These are phyloP conservation scores for Leccinum solheimii DNA, from an alignment of 1,284 basidiomycete species.

Conservation along the genomic window DNA sequence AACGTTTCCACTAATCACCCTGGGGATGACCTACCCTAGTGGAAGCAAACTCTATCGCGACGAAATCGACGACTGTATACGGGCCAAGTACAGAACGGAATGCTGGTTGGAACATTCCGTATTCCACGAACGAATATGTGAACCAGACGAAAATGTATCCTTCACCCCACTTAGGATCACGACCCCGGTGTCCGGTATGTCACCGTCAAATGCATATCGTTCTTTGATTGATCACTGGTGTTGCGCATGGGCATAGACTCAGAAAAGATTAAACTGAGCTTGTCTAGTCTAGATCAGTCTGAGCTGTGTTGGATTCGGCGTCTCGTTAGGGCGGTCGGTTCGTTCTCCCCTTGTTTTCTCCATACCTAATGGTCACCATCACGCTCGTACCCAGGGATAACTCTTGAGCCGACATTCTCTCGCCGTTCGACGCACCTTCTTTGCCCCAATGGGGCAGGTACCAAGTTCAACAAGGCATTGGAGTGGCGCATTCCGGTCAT, in stretches of 20 bases:
- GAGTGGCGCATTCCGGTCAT: slow-evolving; percentile 71
- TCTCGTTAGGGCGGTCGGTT: slow-evolving; percentile 65
- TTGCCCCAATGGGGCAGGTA: slow-evolving; percentile 64
- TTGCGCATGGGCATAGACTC: slow-evolving; percentile 39
- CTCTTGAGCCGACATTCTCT: slow-evolving; percentile 57
- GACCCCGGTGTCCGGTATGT: slow-evolving; percentile 53
- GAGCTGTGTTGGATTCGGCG: slow-evolving; percentile 61
- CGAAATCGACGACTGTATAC: slow-evolving; percentile 46
- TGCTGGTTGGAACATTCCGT: slow-evolving; percentile 82
- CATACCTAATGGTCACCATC: slow-evolving; percentile 1
- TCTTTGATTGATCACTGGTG: slow-evolving; percentile 5
- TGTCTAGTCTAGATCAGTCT: slow-evolving; percentile 69
- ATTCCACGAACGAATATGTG: slow-evolving; percentile 63
- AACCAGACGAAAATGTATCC: slow-evolving; percentile 57
- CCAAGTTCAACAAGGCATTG: slow-evolving; percentile 68
- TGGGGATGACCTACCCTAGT: slow-evolving; percentile 36
- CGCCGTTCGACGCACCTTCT: slow-evolving; percentile 67
- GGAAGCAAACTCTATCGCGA: slow-evolving; percentile 61
- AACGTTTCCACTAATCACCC: background rate
- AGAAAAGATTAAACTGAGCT: slow-evolving; percentile 55
- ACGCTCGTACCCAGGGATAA: slow-evolving; percentile 46
- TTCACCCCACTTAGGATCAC: slow-evolving; percentile 60
- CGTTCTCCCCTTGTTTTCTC: slow-evolving; percentile 12
- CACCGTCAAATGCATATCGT: background rate
- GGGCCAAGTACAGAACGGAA: slow-evolving; percentile 68